Base-by-base conservation (phyloP, 208 protist genomes). In the Porcisia deanei region DNA sequence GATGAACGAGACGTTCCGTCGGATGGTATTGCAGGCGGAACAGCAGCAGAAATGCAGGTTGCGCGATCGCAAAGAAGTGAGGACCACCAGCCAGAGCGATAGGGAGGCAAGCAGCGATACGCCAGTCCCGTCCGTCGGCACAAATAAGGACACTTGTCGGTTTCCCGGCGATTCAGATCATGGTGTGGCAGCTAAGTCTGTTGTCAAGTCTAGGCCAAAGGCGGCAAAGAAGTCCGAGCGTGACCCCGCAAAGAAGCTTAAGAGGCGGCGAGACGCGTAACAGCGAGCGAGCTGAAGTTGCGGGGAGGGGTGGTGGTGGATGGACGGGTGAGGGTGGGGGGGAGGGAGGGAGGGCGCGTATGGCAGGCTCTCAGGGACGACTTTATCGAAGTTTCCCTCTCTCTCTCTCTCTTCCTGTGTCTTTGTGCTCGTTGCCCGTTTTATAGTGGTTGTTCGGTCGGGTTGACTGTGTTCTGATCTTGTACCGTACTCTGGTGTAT, bases 1-100 rank as follows among this genome's bases (percentile, higher is more conserved):
- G 34, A 83, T 90, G 64, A 96, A 96, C 78, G 92, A 94, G 79
- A 84, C 87, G 25, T 96, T 89, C 75, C 88, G 92, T 7, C 85
- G 86, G 14, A 84, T 92, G 34, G 92, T 87, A 53, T 59, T 90
- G 73, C 63, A 85, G 73, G 68, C 73, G 7, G 74, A 82, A 54
- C 60, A 80, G 76, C 78, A 74, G 57, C 60, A 67, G 25, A 45
- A 58, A 22, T 74, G 49, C 10, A 80, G 77, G 41, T 67, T 64
- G 22, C 71, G 71, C 61, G 54, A 58, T 68, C 65, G 63, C 8
- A 69, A 30, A 66, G n/a, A 61, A 2, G 47, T 30, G 16, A 43
- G 41, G 39, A 65, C 57, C 49, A 9, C 12, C 37, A 75, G 34
- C 54, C n/a, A 57, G 20, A n/a, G 34, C 41, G 67, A 49, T 9